A percentile compares a stretch with the other conserved stretches of the same genome.
Evolutionary conservation across 331 rosid genomes (phyloP).

Genomic region (Dryas integrifolia): DNA sequence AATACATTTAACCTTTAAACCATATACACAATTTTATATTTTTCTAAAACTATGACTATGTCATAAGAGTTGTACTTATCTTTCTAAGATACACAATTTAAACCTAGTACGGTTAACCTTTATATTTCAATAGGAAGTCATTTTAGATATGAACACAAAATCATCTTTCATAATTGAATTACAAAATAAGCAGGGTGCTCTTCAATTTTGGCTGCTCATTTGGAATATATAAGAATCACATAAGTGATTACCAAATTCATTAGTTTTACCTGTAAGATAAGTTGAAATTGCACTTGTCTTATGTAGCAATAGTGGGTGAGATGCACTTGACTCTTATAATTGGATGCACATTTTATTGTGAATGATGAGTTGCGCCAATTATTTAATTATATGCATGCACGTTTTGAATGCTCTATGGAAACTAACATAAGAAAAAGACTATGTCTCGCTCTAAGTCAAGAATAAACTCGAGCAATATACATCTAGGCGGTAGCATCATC

Average conservation of each 20-base stretch:
- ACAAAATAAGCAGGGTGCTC: neutral
- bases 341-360: neutral
- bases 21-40: too few species aligned
- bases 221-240: neutral
- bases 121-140: too few species aligned
- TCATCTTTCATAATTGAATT: too few species aligned
- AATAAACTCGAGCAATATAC: neutral
- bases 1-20: too few species aligned
- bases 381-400: neutral
- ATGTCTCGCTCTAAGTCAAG: neutral
- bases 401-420: neutral
- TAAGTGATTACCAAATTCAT: neutral
- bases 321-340: neutral
- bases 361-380: neutral
- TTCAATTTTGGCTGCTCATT: constrained; percentile 13
- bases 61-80: too few species aligned
- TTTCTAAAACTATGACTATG: too few species aligned
- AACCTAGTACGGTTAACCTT: too few species aligned
- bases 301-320: neutral
- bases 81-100: too few species aligned
- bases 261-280: neutral
- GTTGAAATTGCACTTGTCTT: neutral
- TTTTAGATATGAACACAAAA: too few species aligned
- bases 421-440: neutral
- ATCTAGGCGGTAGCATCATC: neutral